Evolutionary conservation across 1,139 yeast genomes (phyloP).

Genomic region (Fermentozyma sake): DNA sequence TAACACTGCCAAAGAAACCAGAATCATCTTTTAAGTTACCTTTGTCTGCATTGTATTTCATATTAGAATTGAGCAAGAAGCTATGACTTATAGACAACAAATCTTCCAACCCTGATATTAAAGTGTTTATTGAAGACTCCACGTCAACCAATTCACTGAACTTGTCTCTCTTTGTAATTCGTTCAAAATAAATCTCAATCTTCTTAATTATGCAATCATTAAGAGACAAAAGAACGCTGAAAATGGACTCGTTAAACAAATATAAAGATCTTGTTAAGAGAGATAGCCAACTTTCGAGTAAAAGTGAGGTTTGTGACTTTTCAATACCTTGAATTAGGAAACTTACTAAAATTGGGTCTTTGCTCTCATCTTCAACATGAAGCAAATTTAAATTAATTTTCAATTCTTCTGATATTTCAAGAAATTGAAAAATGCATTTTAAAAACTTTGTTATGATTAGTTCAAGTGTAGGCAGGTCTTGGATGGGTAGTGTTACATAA

Average conservation of each 20-base stretch:
- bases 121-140: constrained; percentile 46
- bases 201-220: constrained; percentile 49
- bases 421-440: constrained; percentile 25
- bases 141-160: constrained; percentile 25
- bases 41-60: constrained; percentile 15
- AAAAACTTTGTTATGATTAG: constrained; percentile 26
- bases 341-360: constrained; percentile 29
- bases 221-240: constrained; percentile 46
- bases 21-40: constrained; percentile 22
- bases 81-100: constrained; percentile 60
- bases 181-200: constrained; percentile 32
- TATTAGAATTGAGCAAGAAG: constrained; percentile 38
- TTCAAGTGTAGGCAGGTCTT: constrained; percentile 21
- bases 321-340: constrained; percentile 39
- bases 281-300: constrained; percentile 45
- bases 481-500: constrained; percentile 11
- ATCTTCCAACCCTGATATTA: constrained; percentile 66
- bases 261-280: constrained; percentile 43
- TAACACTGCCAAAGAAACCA: constrained; percentile 71
- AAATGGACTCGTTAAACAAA: constrained; percentile 46
- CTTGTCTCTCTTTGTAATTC: constrained; percentile 9
- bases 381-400: constrained; percentile 27
- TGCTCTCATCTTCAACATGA: constrained; percentile 28
- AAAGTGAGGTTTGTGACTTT: constrained; percentile 29
- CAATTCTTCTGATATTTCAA: constrained; percentile 29